Base-by-base conservation (phyloP, 1,284 basidiomycete genomes). In the Ustilago hordei region DNA sequence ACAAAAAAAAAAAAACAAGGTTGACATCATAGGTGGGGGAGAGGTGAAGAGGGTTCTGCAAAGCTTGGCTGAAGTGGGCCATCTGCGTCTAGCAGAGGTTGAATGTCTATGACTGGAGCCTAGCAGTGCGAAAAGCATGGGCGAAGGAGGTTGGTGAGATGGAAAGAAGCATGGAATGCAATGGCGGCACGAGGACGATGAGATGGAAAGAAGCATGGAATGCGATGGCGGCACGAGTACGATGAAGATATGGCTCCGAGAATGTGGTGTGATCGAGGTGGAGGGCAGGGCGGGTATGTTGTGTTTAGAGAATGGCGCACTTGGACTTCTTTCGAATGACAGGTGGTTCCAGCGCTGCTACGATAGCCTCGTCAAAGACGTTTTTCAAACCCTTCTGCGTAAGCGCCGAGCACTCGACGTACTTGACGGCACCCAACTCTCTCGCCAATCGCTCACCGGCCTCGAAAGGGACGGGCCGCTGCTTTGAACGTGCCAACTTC, bases 341-440 rank as follows among this genome's bases (percentile, higher is more conserved):
- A 75, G 96, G 96, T 69, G 96, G 96, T 87, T 98, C 96, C 79
- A 99, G 91, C 28, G 95, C 97, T 75, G 96, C 96, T 75, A 98
- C 96, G 86, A 99, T 98, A 66, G 96, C 96, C 95, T 99, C 97
- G 87, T 99, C 96, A 87, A 99, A 99, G 70, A 99, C 96, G 87
- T 98, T 98, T 93, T 99, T 99, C 87, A 99, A 88, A 8, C 97
- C 96, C 89, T 95, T 95, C 90, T 99, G 96, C 80, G 97, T 99
- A 88, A 99, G 88, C 57, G 96, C 97, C 67, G 95, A 98, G 88
- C 97, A 99, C 88, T 99, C 96, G 69, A 98, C 95, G 87, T 98
- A 99, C 88, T 98, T 99, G 87, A 99, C 95, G 41, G 95, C 96
- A 48, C 95, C 95, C 59, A 99, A 89, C 85, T 99, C 97, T 87